These are phyloP conservation scores for Diaporthe citriasiana DNA, from an alignment of 2,329 filamentous ascomycete species.

Conservation along the genomic window DNA sequence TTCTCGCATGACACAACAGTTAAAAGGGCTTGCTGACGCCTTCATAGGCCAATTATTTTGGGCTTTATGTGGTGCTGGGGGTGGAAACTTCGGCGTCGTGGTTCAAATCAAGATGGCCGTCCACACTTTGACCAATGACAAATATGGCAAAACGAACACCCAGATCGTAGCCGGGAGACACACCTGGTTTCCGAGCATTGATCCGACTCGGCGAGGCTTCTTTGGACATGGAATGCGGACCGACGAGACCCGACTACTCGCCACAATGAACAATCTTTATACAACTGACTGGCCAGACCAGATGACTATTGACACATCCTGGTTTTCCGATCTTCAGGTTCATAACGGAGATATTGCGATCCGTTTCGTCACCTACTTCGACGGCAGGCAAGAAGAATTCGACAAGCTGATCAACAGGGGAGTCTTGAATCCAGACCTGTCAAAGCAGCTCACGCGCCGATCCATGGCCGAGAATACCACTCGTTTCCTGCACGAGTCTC, in stretches of 20 bases:
- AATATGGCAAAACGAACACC: rapidly evolving
- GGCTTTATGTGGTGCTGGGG: conserved; percentile 56
- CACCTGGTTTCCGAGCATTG: conserved; percentile 43
- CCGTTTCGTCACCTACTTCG: conserved; percentile 35
- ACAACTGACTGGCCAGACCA: conserved; percentile 32
- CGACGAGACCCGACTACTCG: neutral
- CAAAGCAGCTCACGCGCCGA: conserved; percentile 35
- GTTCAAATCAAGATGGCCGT: conserved; percentile 50
- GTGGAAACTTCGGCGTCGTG: conserved; percentile 58
- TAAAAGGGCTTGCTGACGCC: neutral
- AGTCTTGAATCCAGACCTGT: neutral
- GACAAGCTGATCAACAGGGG: neutral
- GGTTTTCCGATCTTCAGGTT: conserved; percentile 39
- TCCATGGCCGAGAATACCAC: conserved; percentile 27
- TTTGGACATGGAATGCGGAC: too few species aligned
- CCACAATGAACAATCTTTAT: conserved; percentile 38
- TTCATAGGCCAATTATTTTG: conserved; percentile 51
- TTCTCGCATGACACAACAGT: neutral
- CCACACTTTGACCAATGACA: conserved; percentile 38
- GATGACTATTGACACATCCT: conserved; percentile 37
- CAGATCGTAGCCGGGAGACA: conserved; percentile 48
- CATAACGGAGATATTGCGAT: conserved; percentile 20
- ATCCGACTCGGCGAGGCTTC: neutral
- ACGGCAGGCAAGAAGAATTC: conserved; percentile 16
- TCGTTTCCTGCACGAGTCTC: conserved; percentile 41